phyloP scores from a whole-genome alignment of 2,329 filamentous ascomycete species.

The Colletotrichum musicola region DNA sequence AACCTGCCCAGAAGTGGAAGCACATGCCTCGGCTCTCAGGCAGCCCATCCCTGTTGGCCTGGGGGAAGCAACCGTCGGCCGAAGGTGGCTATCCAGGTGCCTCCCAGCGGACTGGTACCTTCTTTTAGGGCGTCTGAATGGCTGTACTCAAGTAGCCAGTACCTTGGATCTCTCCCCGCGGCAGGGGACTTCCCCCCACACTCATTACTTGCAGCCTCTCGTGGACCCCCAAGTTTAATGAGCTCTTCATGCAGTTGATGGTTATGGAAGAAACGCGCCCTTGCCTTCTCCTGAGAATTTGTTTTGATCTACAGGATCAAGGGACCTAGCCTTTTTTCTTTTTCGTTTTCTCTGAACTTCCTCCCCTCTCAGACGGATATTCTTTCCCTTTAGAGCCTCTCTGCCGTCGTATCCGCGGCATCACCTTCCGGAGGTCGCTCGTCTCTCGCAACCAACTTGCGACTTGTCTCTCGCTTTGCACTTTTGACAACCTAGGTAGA shows the following conservation, averaged over 20 bases:
- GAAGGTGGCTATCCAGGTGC: not conserved
- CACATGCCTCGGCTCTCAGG: slow-evolving; percentile 39
- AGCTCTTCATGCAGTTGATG: slow-evolving; percentile 21
- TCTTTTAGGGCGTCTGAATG: no score
- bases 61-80: not conserved
- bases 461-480: not conserved
- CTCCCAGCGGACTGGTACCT: no score
- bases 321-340: not conserved
- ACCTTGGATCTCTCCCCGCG: not conserved
- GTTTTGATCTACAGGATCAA: not conserved
- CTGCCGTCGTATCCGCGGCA: not conserved
- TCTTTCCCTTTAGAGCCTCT: not conserved
- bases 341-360: no score
- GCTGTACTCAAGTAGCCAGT: not conserved
- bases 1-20: slow-evolving; percentile 9
- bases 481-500: not conserved
- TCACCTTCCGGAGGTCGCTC: not conserved
- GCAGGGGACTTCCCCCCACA: slow-evolving; percentile 36
- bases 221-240: slow-evolving; percentile 25
- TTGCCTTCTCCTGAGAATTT: not conserved
- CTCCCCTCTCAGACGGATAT: not conserved
- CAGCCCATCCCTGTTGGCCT: slow-evolving; percentile 9
- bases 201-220: slow-evolving; percentile 7
- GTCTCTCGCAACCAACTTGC: not conserved
- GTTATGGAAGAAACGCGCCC: no score